phyloP scores from a whole-genome alignment of 306 rosid species.

The Luffa acutangula region DNA sequence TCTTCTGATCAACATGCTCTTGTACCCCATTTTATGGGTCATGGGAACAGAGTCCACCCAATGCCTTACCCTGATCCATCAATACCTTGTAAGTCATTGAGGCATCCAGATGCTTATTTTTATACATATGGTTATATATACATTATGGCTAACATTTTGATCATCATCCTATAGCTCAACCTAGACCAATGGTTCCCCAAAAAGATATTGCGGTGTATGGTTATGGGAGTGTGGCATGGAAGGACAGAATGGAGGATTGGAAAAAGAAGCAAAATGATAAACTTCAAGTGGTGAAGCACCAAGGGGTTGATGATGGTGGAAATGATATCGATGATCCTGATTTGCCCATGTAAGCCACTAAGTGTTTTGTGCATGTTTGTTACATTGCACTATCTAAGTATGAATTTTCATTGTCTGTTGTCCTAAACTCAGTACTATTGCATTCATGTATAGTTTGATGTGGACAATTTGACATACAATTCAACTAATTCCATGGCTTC shows the following conservation, averaged over 20 bases:
- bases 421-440: neutral
- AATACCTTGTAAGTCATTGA: slow-evolving; percentile 39
- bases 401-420: neutral
- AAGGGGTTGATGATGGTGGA: slow-evolving; percentile 48
- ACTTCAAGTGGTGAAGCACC: slow-evolving; percentile 87
- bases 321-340: slow-evolving; percentile 67
- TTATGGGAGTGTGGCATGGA: slow-evolving; percentile 96
- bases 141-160: slow-evolving; percentile 6
- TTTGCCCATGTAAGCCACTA: slow-evolving; percentile 62
- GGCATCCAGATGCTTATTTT: neutral
- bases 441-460: neutral
- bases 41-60: slow-evolving; percentile 64
- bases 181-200: slow-evolving; percentile 92
- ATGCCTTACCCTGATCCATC: slow-evolving; percentile 60
- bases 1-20: slow-evolving; percentile 80
- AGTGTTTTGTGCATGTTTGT: neutral
- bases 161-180: slow-evolving; percentile 48
- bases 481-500: neutral
- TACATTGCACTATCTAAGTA: too few species aligned
- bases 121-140: neutral
- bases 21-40: slow-evolving; percentile 61
- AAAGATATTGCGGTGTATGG: slow-evolving; percentile 94
- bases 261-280: slow-evolving; percentile 77
- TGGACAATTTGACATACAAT: neutral
- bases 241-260: slow-evolving; percentile 97